Percentiles rank a stretch among this genome's conserved stretches.
phyloP scores from a whole-genome alignment of 345 rosid species.

The Camelina neglecta region DNA sequence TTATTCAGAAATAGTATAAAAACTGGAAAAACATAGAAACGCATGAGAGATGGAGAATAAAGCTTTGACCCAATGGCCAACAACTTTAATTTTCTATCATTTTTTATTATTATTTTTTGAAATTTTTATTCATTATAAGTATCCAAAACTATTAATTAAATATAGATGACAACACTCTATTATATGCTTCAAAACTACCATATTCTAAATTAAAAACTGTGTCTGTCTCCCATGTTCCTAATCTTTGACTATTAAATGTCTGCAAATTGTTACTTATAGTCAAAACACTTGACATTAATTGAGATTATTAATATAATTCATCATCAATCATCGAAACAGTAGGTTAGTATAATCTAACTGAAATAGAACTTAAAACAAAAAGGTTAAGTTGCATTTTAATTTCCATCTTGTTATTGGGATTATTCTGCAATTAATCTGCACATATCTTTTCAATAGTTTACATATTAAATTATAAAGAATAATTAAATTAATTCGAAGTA shows the following conservation, averaged over 20 bases:
- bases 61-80: conserved; percentile 38
- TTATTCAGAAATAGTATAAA: conserved; percentile 29
- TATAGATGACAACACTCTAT: conserved; percentile 21
- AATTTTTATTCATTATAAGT: not conserved
- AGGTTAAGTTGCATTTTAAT: not conserved
- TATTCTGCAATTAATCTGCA: not conserved
- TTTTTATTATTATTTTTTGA: not conserved
- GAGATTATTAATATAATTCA: conserved; percentile 6
- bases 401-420: not conserved
- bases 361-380: not conserved
- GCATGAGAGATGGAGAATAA: conserved; percentile 42
- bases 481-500: not conserved
- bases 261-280: conserved; percentile 16
- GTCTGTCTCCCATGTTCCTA: conserved; percentile 40
- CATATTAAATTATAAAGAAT: not conserved
- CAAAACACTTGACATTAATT: conserved; percentile 20
- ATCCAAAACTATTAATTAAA: conserved; percentile 3
- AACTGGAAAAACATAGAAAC: conserved; percentile 38
- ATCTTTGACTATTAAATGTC: conserved; percentile 15
- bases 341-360: not conserved
- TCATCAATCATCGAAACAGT: conserved; percentile 10
- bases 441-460: not conserved
- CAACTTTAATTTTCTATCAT: conserved; percentile 12
- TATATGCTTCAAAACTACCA: conserved; percentile 31
- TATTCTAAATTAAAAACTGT: conserved; percentile 8